Evolutionary conservation across 805 yeast species (phyloP), one percentile per base, ranked within the genome.

Genomic region (Candida yuanshanica): DNA sequence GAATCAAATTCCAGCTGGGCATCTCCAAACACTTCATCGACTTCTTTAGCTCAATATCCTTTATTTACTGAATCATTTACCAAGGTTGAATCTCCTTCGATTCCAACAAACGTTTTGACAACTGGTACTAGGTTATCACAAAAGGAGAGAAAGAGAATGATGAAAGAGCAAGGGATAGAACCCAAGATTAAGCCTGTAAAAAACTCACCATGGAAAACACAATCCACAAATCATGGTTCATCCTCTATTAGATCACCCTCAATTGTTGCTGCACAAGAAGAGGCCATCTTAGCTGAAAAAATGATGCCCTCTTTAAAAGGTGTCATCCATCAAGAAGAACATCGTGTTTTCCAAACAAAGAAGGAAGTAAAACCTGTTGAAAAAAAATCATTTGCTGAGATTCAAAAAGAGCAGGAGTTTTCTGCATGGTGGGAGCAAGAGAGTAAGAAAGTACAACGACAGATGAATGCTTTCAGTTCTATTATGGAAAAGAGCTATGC

Each of bases 361-460:
- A 64, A 37, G 46, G 60, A 60, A 7, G 9, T 18, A 8, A 31
- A 17, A 11, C 34, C 34, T 22, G 31, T 14, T 4, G 31, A 27
- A 11, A 48, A 60, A 11, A 68, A 68, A 41, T 69, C 85, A 2
- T 59, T 85, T 33, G 79, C 75, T 35, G 95, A 89, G 43, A 74
- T 83, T 35, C 82, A 81, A 55, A 81, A 81, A 49, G 96, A 89
- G 48, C 86, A 85, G 53, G 88, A 81, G 55, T 89, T 89, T 65
- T 89, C 81, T 22, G 72, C 66, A 45, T 89, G 96, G 96, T 89
- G 95, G 90, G 83, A 76, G 27, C 79, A 76, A 48, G 96, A 89
- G 54, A 72, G 87, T 41, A 68, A 68, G n/a, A 68, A 73, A 38
- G 83, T 82, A 7, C 91, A 83, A 55, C 54, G 53, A 20, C 65